These are phyloP conservation scores for Solanum medicagineum DNA, from an alignment of 257 asterid genomes.

Conservation along the genomic window DNA sequence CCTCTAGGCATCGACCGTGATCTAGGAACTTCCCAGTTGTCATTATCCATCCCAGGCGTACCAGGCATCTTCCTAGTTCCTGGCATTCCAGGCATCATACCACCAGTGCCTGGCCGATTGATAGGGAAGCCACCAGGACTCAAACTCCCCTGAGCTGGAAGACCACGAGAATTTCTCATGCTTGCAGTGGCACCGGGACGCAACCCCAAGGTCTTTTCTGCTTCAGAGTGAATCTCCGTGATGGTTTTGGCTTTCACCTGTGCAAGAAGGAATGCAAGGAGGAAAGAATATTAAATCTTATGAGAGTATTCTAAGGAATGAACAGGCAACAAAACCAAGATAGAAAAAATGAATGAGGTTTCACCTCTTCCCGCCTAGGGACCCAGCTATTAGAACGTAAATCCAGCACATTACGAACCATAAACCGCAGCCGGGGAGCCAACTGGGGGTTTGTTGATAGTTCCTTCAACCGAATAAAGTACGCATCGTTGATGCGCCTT, in stretches of 20 bases:
- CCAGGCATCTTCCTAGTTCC: constrained; percentile 86
- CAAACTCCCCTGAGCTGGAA: constrained; percentile 45
- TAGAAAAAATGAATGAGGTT: neutral
- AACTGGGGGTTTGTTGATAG: constrained; percentile 67
- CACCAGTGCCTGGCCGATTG: constrained; percentile 77
- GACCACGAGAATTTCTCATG: constrained; percentile 52
- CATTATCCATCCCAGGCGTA: constrained; percentile 60
- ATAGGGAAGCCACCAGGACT: constrained; percentile 62
- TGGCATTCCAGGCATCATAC: constrained; percentile 99
- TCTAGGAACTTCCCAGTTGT: constrained; percentile 77
- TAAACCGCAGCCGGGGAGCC: constrained; percentile 67
- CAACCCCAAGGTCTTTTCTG: constrained; percentile 83
- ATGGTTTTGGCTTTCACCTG: constrained; percentile 92
- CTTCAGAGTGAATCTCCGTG: constrained; percentile 84
- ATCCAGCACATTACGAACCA: constrained; percentile 83
- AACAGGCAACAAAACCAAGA: neutral
- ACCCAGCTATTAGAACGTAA: constrained; percentile 70
- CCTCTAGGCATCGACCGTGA: constrained; percentile 77
- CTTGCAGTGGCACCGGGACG: constrained; percentile 95
- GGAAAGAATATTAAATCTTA: neutral
- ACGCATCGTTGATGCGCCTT: constrained; percentile 50
- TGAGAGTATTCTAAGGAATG: neutral
- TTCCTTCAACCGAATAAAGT: constrained; percentile 65
- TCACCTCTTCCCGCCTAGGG: constrained; percentile 94
- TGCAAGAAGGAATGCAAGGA: neutral